Conservation (phyloP, 331 rosid genomes). For the Stylosanthes scabra region DNA sequence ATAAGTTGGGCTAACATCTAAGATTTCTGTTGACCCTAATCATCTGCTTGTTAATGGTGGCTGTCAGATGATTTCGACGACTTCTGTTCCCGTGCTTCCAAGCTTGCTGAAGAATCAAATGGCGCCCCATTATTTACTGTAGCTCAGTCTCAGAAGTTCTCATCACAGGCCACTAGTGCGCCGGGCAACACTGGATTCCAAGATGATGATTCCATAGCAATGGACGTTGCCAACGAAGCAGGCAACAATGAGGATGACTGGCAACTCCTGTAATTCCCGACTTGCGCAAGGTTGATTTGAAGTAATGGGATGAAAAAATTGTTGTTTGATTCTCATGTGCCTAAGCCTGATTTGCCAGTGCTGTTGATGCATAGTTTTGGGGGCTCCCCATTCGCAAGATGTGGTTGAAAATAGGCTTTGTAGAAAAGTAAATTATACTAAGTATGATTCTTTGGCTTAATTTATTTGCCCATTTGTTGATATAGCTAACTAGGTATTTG, state of each 20-base stretch:
- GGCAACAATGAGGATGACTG: constrained; percentile 83
- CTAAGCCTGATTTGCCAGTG: constrained; percentile 27
- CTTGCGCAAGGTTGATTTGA: constrained; percentile 9
- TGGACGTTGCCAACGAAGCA: constrained; percentile 42
- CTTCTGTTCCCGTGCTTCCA: constrained; percentile 77
- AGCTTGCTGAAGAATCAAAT: constrained; percentile 79
- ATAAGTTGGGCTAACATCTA: constrained; percentile 11
- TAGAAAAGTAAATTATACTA: constrained; percentile 47
- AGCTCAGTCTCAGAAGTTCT: constrained; percentile 53
- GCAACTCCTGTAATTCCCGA: constrained; percentile 73
- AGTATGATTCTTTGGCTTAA: constrained; percentile 53
- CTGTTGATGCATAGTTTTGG: constrained; percentile 31
- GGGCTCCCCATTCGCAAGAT: constrained; percentile 30
- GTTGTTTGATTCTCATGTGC: constrained; percentile 35
- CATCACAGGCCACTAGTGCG: constrained; percentile 48
- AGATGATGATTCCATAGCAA: constrained; percentile 49
- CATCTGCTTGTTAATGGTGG: constrained; percentile 32
- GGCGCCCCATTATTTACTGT: constrained; percentile 97
- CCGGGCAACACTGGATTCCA: constrained; percentile 43
- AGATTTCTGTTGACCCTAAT: constrained; percentile 17
- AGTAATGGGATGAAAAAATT: constrained; percentile 17
- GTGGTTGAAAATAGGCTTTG: constrained; percentile 43
- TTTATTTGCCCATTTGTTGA: constrained; percentile 43
- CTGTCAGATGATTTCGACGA: constrained; percentile 80
- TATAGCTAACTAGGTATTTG: constrained; percentile 44